Conservation (phyloP, 2,329 filamentous ascomycete genomes). For the Ophioceras dolichostomum region DNA sequence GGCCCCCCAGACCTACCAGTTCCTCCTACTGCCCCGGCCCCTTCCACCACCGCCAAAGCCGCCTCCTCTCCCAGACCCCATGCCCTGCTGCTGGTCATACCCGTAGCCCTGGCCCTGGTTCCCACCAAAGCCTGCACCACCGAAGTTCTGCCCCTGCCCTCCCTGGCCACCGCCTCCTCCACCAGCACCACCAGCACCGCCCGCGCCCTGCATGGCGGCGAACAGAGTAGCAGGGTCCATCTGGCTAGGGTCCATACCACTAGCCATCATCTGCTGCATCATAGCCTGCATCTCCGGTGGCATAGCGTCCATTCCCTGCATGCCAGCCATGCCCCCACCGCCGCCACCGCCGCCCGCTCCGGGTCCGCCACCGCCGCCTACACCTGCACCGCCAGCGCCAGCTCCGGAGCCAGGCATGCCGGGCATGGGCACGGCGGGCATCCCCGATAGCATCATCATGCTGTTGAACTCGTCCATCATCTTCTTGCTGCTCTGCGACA, state of each 20-base stretch:
- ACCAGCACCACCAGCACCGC: slow-evolving; percentile 27
- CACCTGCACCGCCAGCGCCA: slow-evolving; percentile 18
- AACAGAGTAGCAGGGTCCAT: slow-evolving; percentile 53
- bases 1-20: no score
- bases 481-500: slow-evolving; percentile 61
- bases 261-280: slow-evolving; percentile 60
- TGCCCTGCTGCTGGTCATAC: slow-evolving; percentile 20
- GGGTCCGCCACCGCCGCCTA: slow-evolving; percentile 13
- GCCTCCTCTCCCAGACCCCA: slow-evolving; percentile 16
- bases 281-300: slow-evolving; percentile 54
- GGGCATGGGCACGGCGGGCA: slow-evolving; percentile 26
- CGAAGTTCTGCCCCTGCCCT: slow-evolving; percentile 34
- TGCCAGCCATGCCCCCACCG: slow-evolving; percentile 30
- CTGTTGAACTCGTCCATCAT: slow-evolving; percentile 58
- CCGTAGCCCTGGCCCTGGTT: slow-evolving; percentile 38
- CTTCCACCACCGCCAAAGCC: slow-evolving; percentile 18
- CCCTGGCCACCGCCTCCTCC: slow-evolving; percentile 28
- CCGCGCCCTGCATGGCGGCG: slow-evolving; percentile 37
- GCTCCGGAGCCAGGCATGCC: slow-evolving; percentile 18
- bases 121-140: slow-evolving; percentile 34
- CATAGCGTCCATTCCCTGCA: slow-evolving; percentile 50
- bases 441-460: slow-evolving; percentile 54
- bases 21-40: slow-evolving; percentile 8
- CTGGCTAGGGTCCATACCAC: slow-evolving; percentile 52
- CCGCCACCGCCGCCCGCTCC: slow-evolving; percentile 22